phyloP scores from a whole-genome alignment of 805 yeast species.

The Brettanomyces anomalus region DNA sequence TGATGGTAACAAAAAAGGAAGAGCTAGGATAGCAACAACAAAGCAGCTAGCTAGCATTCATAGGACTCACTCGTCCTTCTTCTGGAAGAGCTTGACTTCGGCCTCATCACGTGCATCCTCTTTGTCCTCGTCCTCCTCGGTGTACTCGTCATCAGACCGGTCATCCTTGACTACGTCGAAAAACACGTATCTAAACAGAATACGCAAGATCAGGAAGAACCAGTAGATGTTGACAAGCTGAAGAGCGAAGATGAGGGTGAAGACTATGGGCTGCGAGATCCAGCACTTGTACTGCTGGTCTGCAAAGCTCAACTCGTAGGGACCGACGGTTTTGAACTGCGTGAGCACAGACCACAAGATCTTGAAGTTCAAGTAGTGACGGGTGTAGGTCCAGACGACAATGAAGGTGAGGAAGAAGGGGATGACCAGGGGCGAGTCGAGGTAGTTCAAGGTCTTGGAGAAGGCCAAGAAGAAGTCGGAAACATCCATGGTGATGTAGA shows the following conservation, averaged over 20 bases:
- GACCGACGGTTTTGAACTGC: conserved; percentile 81
- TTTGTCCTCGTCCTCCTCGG: conserved; percentile 26
- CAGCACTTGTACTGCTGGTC: conserved; percentile 95
- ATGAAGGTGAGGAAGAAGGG: conserved; percentile 66
- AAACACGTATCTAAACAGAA: conserved; percentile 55
- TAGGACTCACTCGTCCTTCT: no score
- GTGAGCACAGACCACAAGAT: conserved; percentile 81
- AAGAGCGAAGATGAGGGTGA: conserved; percentile 63
- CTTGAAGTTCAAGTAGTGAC: conserved; percentile 77
- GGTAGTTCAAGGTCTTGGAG: conserved; percentile 81
- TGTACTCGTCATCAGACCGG: conserved; percentile 79
- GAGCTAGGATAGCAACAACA: no score
- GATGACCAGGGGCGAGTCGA: conserved; percentile 55
- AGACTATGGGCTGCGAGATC: conserved; percentile 89
- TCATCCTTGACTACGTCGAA: conserved; percentile 66
- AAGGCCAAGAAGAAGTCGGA: conserved; percentile 81
- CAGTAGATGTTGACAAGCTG: conserved; percentile 85
- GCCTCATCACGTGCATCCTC: conserved; percentile 10
- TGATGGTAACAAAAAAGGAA: no score
- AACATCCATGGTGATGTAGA: conserved; percentile 92
- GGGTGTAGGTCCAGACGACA: conserved; percentile 71
- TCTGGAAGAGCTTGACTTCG: no score
- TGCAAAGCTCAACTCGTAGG: conserved; percentile 69
- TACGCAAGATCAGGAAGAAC: conserved; percentile 75
- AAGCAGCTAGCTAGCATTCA: not conserved